A percentile compares a stretch with the other conserved stretches of the same genome.
Conservation (phyloP, 2,329 filamentous ascomycete species). For the Periglandula ipomoeae region DNA sequence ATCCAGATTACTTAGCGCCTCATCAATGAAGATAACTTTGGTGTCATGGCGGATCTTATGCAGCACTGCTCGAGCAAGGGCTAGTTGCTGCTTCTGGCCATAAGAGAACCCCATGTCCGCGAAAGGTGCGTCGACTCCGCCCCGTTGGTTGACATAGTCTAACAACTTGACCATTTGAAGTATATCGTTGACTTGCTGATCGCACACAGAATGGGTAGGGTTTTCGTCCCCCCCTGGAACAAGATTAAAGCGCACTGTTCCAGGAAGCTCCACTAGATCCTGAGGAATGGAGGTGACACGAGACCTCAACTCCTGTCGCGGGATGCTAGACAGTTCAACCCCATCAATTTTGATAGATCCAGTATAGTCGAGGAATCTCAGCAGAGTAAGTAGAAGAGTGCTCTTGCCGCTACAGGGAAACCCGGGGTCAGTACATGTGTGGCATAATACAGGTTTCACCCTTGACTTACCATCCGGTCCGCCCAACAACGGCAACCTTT, state of each 20-base stretch:
- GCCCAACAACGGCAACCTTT: slow-evolving; percentile 14
- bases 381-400: background rate
- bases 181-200: no score
- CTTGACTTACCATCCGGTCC: slow-evolving; percentile 13
- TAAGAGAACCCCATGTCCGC: slow-evolving; percentile 8
- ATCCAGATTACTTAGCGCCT: slow-evolving; percentile 8
- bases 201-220: no score
- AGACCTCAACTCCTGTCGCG: background rate
- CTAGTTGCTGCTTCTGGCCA: slow-evolving; percentile 13
- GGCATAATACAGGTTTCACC: no score
- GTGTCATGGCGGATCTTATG: slow-evolving; percentile 1
- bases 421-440: no score
- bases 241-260: background rate
- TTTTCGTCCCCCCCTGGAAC: no score
- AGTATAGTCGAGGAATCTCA: background rate
- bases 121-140: no score
- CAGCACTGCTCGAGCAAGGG: slow-evolving; percentile 9
- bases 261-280: background rate
- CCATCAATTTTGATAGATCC: background rate
- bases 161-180: no score
- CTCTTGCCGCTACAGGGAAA: no score
- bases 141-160: no score
- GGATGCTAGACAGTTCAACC: background rate
- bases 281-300: background rate
- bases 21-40: slow-evolving; percentile 5